Base-by-base conservation (phyloP, 306 rosid species). In the Glycine latifolia region DNA sequence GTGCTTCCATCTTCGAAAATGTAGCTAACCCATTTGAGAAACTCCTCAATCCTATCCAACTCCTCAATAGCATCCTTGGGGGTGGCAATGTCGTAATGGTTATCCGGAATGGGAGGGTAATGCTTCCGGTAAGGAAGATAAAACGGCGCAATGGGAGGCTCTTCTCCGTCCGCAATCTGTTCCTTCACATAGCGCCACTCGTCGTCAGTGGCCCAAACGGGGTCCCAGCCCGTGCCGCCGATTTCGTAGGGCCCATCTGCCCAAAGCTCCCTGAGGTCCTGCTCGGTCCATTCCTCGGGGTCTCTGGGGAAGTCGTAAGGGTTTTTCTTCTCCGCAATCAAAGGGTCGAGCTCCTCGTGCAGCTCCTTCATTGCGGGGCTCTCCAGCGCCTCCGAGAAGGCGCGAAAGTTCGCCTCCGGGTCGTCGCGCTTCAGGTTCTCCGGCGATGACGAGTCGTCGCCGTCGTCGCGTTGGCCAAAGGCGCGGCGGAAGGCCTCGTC, bases 41-140 rank as follows among this genome's bases (percentile, higher is more conserved):
- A 95, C 86, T 93, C 98, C 84, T 95, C 99, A 85, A 91, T 93
- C 89, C 97, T 88, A 87, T 95, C 99, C 87, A 95, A 78, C 75
- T 95, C 99, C 49, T 93, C 92, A 79, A 95, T 81, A 2, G 86
- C 91, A 3, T 86, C 89, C 56, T 85, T 86, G 4, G 97, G 94
- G 44, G 43, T 88, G 3, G 85, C 10, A 33, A 95, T 75, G 33
- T 88, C 94, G 10, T 44, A 17, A 60, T 88, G 82, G 78, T 93
- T 87, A 71, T 85, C 86, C 0, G 98, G 94, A n/a, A 93, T 79
- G 0, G 78, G 84, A 5, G 99, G 99, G 81, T 79, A 81, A 3
- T 78, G 86, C 83, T 82, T 91, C 69, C 98, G 77, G 13, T 71
- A 95, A 0, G 99, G 98, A 37, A 95, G 60, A 71, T 95, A 95